phyloP scores from a whole-genome alignment of 2,329 filamentous ascomycete species.

The Sporothrix euskadiensis region DNA sequence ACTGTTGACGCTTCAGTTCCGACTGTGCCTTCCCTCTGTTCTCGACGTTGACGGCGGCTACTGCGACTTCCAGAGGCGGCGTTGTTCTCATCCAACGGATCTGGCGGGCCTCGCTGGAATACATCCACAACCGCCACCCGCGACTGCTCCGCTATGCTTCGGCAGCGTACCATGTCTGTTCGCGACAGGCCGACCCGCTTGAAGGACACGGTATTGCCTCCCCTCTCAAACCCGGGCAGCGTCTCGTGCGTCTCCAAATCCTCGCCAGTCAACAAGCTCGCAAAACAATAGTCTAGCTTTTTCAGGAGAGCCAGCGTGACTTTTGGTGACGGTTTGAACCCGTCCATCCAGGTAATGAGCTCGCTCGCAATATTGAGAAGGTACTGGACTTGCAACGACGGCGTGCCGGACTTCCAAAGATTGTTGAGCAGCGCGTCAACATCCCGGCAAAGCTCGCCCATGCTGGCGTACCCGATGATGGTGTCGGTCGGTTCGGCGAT shows the following conservation, averaged over 20 bases:
- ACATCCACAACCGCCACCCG: conserved; percentile 69
- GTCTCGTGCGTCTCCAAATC: conserved; percentile 65
- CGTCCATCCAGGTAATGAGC: conserved; percentile 68
- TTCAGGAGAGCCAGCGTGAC: conserved; percentile 68
- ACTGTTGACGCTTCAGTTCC: conserved; percentile 46
- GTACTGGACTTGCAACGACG: conserved; percentile 78
- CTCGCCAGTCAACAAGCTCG: conserved; percentile 67
- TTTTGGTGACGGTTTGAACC: conserved; percentile 68
- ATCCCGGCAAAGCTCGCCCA: conserved; percentile 71
- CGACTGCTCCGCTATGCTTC: conserved; percentile 76
- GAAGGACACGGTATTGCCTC: conserved; percentile 39
- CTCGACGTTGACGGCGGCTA: background rate
- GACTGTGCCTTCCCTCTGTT: background rate
- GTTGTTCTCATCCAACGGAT: conserved; percentile 22
- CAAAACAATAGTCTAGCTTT: conserved; percentile 83
- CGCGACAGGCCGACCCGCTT: conserved; percentile 66
- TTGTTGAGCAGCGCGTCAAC: conserved; percentile 74
- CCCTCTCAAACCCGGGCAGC: conserved; percentile 68
- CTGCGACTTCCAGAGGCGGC: no score
- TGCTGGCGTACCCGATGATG: conserved; percentile 57
- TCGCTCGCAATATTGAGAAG: conserved; percentile 75
- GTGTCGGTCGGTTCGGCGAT: conserved; percentile 49
- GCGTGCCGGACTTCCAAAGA: conserved; percentile 83
- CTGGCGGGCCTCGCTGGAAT: conserved; percentile 50
- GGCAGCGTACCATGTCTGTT: conserved; percentile 85